Conservation (phyloP, 805 yeast genomes). For the Schwanniomyces polymorphus region DNA sequence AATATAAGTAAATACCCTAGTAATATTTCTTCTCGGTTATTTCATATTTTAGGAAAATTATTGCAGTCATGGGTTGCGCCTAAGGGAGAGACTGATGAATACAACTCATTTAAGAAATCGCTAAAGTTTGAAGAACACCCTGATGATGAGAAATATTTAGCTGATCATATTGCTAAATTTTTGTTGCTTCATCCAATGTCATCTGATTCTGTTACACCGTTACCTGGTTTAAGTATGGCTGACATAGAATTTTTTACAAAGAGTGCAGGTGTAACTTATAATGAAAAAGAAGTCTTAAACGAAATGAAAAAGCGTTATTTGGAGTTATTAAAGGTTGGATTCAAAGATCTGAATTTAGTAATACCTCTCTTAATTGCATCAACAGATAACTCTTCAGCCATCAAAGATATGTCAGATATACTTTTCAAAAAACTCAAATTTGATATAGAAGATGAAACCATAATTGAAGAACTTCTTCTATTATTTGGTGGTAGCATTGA, state of each 20-base stretch:
- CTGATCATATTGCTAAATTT: conserved; percentile 52
- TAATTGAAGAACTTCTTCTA: conserved; percentile 44
- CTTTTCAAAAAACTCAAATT: conserved; percentile 48
- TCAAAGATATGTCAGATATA: conserved; percentile 56
- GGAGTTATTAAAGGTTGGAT: conserved; percentile 43
- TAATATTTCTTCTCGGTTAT: conserved; percentile 54
- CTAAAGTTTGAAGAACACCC: conserved; percentile 34
- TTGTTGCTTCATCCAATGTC: conserved; percentile 53
- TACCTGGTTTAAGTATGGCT: conserved; percentile 63
- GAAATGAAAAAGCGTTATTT: conserved; percentile 24
- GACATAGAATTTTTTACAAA: conserved; percentile 66
- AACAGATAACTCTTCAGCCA: conserved; percentile 54
- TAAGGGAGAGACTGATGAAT: conserved; percentile 45
- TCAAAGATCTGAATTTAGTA: conserved; percentile 35
- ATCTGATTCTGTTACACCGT: conserved; percentile 24
- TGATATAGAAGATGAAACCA: conserved; percentile 49
- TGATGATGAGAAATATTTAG: conserved; percentile 46
- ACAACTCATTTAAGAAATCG: conserved; percentile 23
- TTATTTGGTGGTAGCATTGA: conserved; percentile 53
- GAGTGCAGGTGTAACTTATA: conserved; percentile 65
- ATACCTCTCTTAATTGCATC: conserved; percentile 63
- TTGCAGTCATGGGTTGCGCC: conserved; percentile 50
- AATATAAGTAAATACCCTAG: conserved; percentile 42
- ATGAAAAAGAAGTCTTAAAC: conserved; percentile 43
- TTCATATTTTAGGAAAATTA: conserved; percentile 58